Evolutionary conservation across 2,329 filamentous ascomycete species (phyloP), one percentile per base, ranked within the genome.

Genomic region (Epichloe uncinata): DNA sequence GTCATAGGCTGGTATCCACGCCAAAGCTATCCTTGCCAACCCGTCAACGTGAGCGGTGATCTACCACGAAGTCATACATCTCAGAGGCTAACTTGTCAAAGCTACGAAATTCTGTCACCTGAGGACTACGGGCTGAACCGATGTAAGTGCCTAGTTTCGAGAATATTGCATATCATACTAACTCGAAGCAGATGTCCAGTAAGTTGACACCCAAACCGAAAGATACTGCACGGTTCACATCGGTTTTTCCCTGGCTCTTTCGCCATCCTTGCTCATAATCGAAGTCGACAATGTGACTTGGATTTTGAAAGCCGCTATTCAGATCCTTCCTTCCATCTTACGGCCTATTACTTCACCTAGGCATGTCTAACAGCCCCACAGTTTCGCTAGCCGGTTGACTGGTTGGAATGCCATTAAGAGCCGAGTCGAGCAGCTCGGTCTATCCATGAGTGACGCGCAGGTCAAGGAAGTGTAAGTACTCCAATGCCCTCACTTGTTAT

Each of bases 381-480:
- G 45, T 38, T 47, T 47, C 18, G 45, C 45, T 16, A 47, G 45
- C 20, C 45, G 45, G 13, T 67, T 95, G 59, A 95, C 88, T 4
- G 89, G 89, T 61, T 95, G 88, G 90, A 96, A 96, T 64, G 89
- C 90, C 45, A 88, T 96, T 75, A 95, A 95, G 80, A 85, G 81
- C 50, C 81, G 90, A 71, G 85, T 85, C 26, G 81, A 85, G 60
- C 89, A 95, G 70, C 80, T 95, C 51, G 85, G 86, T 56, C 74
- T 95, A 43, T 69, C 74, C 51, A 62, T 64, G 60, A 62, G 57
- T 2, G 62, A 66, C 26, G 59, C 55, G 0, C 58, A 65, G 47
- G 52, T 62, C 51, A 66, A 63, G 59, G 52, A 58, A 56, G 56
- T 64, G 63, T 65, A 58, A 43, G 63, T 61, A 16, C 3, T 18